A percentile compares a stretch with the other conserved stretches of the same genome.
Conservation (phyloP, 768 basidiomycete species). For the Collybia mongolica region DNA sequence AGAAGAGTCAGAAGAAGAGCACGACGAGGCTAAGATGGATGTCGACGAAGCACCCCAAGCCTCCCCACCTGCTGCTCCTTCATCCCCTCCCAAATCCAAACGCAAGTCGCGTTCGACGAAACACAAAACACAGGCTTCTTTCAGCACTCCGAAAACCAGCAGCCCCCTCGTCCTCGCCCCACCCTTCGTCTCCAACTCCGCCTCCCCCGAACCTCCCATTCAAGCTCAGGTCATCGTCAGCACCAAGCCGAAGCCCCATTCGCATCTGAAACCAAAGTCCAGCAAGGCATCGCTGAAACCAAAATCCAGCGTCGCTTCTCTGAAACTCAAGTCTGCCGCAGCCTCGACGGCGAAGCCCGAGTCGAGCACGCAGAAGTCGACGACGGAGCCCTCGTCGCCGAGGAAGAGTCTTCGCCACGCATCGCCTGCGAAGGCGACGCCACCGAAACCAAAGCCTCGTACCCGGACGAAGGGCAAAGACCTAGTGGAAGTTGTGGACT, state of each 20-base stretch:
- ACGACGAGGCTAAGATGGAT: slow-evolving; percentile 13
- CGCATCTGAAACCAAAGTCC: slow-evolving; percentile 2
- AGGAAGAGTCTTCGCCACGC: slow-evolving; percentile 3
- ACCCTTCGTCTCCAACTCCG: slow-evolving; percentile 6
- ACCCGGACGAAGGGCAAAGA: slow-evolving; percentile 12
- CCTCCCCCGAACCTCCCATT: slow-evolving; percentile 8
- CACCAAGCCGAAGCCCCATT: neutral
- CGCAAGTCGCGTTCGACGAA: slow-evolving; percentile 14
- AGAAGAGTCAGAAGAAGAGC: slow-evolving; percentile 2
- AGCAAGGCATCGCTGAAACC: slow-evolving; percentile 6
- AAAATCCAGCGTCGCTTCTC: slow-evolving; percentile 1
- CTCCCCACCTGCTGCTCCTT: slow-evolving; percentile 1
- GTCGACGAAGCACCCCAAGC: slow-evolving; percentile 10
- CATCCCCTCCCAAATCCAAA: slow-evolving; percentile 16
- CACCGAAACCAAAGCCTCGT: slow-evolving; percentile 5
- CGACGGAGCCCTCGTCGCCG: slow-evolving; percentile 6
- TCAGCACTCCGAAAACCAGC: slow-evolving; percentile 13
- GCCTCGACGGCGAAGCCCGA: slow-evolving; percentile 3
- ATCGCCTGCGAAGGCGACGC: slow-evolving; percentile 8
- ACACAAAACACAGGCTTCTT: slow-evolving; percentile 9
- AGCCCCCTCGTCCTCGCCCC: slow-evolving; percentile 22
- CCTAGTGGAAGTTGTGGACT: slow-evolving; percentile 30
- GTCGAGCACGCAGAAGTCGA: slow-evolving; percentile 3
- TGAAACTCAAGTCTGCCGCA: slow-evolving; percentile 1
- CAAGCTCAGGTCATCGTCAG: slow-evolving; percentile 6